phyloP scores from a whole-genome alignment of 805 yeast species.

The Pichia eremophila region DNA sequence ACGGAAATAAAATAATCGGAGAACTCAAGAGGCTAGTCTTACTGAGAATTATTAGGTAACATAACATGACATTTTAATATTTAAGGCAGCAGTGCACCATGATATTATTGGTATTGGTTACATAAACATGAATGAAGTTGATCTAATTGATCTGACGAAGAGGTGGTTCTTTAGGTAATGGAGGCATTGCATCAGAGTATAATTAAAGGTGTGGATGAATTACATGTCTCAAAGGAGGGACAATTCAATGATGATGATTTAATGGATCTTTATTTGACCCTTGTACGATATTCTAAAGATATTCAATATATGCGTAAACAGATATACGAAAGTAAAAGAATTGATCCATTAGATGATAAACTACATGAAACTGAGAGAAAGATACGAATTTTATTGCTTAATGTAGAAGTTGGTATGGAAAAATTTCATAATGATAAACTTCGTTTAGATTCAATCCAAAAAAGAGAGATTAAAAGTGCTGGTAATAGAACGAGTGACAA shows the following conservation, averaged over 20 bases:
- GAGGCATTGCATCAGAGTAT: too few species aligned
- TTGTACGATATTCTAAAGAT: slow-evolving; percentile 9
- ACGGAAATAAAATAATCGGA: too few species aligned
- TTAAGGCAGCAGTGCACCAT: too few species aligned
- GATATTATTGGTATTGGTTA: too few species aligned
- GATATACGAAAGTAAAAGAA: slow-evolving; percentile 2
- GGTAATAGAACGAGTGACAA: neutral
- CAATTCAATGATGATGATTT: neutral
- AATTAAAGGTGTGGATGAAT: too few species aligned
- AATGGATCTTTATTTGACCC: neutral
- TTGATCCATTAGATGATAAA: slow-evolving; percentile 2
- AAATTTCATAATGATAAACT: neutral
- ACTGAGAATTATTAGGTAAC: too few species aligned
- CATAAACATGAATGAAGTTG: too few species aligned
- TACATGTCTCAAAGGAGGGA: neutral
- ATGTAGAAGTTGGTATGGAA: slow-evolving; percentile 11
- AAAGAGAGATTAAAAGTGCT: neutral
- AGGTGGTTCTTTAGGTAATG: too few species aligned
- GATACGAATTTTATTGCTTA: slow-evolving; percentile 12
- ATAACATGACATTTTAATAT: too few species aligned
- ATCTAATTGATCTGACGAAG: too few species aligned
- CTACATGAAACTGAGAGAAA: slow-evolving; percentile 9
- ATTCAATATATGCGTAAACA: slow-evolving; percentile 12
- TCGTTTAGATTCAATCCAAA: slow-evolving; percentile 1
- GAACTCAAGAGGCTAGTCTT: too few species aligned